Evolutionary conservation across 305 asterid genomes (phyloP), one percentile per base, ranked within the genome.

Genomic region (Solanum chacoense): DNA sequence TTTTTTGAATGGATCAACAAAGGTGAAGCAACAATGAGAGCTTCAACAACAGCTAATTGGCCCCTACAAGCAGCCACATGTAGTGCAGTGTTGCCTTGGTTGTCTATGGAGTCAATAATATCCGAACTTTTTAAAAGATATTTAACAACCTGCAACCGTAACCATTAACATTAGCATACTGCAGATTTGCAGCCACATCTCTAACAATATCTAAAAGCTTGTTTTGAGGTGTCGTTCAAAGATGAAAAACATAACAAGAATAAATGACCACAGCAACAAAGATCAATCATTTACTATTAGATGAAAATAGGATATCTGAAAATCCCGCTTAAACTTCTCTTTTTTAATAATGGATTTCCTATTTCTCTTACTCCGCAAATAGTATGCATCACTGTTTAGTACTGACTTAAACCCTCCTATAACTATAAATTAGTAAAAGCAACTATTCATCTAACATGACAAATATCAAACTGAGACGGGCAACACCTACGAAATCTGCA

Each of bases 21-120:
- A 8, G 98, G 96, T 1, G 97, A 94, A 20, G 98, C 94, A 6
- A 90, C 92, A 36, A 96, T 91, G 45, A 96, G 89, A 79, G 95
- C 93, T 92, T 96, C 98, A 6, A 96, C 98, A 1, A 92, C 96
- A 16, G 98, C 42, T 69, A 95, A 91, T 83, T 97, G 99, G 12
- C 99, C 99, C 90, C 98, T 87, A 84, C 93, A 94, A 6, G 99
- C 99, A 24, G 99, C 99, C 34, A 93, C 92, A 85, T 97, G 99
- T 89, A 97, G 86, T 6, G 99, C 94, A 11, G 98, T 94, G 88
- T 96, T 96, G 88, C 99, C 99, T 32, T 88, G 92, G n/a, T 92
- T 94, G 92, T 97, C 99, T 3, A 78, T 88, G 12, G 98, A 93
- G 89, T 87, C 91, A 85, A 93, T 90, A 31, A 94, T 87, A 81